Conservation (phyloP, 371 early-diverging fungal genomes). For the Syncephalastrum contaminatum region DNA sequence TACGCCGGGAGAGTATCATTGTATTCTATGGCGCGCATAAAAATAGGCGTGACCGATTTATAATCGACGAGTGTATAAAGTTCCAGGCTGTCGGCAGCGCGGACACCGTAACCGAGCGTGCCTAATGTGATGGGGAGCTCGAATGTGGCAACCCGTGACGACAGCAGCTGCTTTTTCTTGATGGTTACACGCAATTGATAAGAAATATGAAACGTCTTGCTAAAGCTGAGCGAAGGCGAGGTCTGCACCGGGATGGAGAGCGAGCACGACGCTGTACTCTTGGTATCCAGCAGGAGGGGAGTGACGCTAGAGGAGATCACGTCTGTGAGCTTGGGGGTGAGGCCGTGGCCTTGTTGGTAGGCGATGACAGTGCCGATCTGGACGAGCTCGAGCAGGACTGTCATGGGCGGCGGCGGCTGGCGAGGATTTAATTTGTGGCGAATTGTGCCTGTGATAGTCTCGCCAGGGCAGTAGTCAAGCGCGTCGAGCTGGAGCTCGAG, state of each 20-base stretch:
- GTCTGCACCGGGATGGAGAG: constrained; percentile 20
- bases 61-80: constrained; percentile 6
- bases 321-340: constrained; percentile 6
- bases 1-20: constrained; percentile 34
- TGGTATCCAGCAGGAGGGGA: constrained; percentile 1
- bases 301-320: neutral
- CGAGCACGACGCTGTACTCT: constrained; percentile 10
- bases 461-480: constrained; percentile 33
- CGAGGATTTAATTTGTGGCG: too few species aligned
- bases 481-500: constrained; percentile 17
- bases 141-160: constrained; percentile 12
- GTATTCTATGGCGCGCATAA: constrained; percentile 30
- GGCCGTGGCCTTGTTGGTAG: neutral
- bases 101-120: constrained; percentile 37
- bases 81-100: constrained; percentile 26
- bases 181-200: constrained; percentile 23
- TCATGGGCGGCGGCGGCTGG: neutral
- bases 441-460: constrained; percentile 17
- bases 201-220: constrained; percentile 19
- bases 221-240: constrained; percentile 32
- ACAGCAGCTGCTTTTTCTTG: constrained; percentile 23
- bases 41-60: constrained; percentile 16
- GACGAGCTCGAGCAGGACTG: neutral
- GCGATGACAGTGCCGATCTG: neutral
- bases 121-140: constrained; percentile 33